Conservation (phyloP, 495 filamentous ascomycete genomes). For the Pseudomonodictys pantanalensis region DNA sequence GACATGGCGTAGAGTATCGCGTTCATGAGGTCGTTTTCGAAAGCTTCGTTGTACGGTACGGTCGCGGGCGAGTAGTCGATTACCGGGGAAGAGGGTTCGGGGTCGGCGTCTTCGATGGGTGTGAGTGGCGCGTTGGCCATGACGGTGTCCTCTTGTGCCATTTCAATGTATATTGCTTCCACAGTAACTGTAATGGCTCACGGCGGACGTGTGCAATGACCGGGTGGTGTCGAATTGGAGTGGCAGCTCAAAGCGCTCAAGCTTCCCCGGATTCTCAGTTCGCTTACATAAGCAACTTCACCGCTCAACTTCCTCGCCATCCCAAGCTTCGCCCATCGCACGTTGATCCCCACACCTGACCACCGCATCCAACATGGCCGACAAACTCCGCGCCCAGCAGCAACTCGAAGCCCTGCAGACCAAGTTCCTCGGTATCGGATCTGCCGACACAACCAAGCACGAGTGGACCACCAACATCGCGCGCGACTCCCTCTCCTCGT, state of each 20-base stretch:
- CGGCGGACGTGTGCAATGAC: neutral
- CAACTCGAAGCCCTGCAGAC: slow-evolving; percentile 94
- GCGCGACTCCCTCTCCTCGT: slow-evolving; percentile 53
- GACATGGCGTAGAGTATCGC: slow-evolving; percentile 31
- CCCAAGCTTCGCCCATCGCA: neutral
- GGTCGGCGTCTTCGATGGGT: slow-evolving; percentile 22
- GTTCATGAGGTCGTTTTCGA: slow-evolving; percentile 40
- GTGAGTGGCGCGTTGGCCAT: slow-evolving; percentile 27
- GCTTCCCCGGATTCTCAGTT: too few species aligned
- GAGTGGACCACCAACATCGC: slow-evolving; percentile 83
- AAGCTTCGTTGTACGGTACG: slow-evolving; percentile 37
- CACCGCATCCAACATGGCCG: slow-evolving; percentile 57
- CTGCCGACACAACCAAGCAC: slow-evolving; percentile 93
- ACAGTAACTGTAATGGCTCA: neutral
- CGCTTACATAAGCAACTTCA: neutral
- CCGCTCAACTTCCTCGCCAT: neutral
- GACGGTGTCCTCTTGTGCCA: neutral
- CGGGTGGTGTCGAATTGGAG: neutral
- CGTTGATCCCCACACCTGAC: neutral
- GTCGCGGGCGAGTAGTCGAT: slow-evolving; percentile 23
- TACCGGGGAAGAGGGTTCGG: slow-evolving; percentile 12
- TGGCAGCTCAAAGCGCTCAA: too few species aligned
- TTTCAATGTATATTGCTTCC: neutral
- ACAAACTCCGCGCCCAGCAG: slow-evolving; percentile 95
- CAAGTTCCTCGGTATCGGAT: slow-evolving; percentile 93